Base-by-base conservation (phyloP, 2,329 filamentous ascomycete genomes). In the Colletotrichum agaves region DNA sequence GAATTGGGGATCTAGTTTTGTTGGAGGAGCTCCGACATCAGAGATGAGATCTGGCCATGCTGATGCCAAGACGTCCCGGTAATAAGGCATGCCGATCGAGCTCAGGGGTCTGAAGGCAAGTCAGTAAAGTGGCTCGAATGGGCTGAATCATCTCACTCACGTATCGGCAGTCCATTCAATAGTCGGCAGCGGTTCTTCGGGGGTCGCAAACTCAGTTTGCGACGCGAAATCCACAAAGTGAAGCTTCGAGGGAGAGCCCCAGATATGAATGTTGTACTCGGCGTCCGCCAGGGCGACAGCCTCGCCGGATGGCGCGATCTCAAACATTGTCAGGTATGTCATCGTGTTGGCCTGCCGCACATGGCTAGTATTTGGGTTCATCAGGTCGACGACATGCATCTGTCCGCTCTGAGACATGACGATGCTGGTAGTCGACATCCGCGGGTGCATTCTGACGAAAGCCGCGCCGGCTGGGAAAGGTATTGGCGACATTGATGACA, bases 391-490 rank as follows among this genome's bases (percentile, higher is more conserved):
- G 13, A 98, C 91, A 76, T 99, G 95, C 78, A 99, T 92, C 78
- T 98, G 94, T 1, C 97, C 96, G 47, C 89, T 92, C 74, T 97
- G 93, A 3, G 95, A 97, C 31, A 94, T 90, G 56, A 99, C 93
- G 69, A 99, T 94, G 74, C 93, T 95, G 0, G 97, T 98, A 0
- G 96, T 98, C 19, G 94, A 91, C 87, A 99, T 92, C 73, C 94
- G 91, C 1, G 97, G 96, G 77, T 99, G 96, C 92, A 99, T 96
- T 66, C 96, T 90, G 46, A 98, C 94, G 81, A 94, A 97, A 39
- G 96, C 95, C 41, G 95, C 96, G 10, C 96, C 94, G 2, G 94
- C 91, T 64, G 96, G 95, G 72, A 91, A 99, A 0, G 96, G 93
- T 46, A 99, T 95, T 0, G 96, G 96, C 4, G 93, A 91, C 76